These are phyloP conservation scores for Phlyctochytrium planicorne DNA, from an alignment of 192 early-diverging fungal species.

Conservation along the genomic window DNA sequence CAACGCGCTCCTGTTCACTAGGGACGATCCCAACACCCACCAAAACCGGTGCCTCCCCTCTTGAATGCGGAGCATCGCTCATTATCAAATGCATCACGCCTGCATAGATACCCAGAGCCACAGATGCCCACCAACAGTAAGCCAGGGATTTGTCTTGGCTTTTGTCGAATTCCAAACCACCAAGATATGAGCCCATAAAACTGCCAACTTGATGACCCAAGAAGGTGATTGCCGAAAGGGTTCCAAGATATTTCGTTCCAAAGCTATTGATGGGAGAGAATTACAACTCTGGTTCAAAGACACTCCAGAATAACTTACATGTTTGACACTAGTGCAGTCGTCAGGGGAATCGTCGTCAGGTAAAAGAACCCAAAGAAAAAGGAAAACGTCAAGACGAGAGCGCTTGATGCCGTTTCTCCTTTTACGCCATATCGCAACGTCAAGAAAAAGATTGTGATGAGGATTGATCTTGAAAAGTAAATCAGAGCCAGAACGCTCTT, in stretches of 20 bases:
- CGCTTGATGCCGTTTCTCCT: not conserved
- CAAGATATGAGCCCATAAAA: not conserved
- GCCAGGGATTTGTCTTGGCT: no score
- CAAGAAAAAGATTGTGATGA: not conserved
- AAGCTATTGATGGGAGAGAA: no score
- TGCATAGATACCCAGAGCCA: no score
- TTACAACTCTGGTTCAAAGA: not conserved
- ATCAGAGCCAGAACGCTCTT: not conserved
- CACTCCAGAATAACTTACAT: not conserved
- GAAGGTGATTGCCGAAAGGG: slow-evolving; percentile 1
- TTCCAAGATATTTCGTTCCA: not conserved
- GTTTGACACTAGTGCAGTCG: not conserved
- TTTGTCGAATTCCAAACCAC: not conserved
- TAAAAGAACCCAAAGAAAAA: not conserved
- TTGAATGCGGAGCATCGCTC: no score
- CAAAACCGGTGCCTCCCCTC: no score
- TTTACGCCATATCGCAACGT: not conserved
- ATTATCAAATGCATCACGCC: no score
- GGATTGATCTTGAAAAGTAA: not conserved
- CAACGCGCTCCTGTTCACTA: no score
- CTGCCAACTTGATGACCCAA: not conserved
- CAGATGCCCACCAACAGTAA: no score
- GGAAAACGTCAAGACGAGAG: not conserved
- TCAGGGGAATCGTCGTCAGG: not conserved
- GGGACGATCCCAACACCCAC: no score